phyloP scores from a whole-genome alignment of 371 early-diverging fungal genomes.

The Mycotypha africana region DNA sequence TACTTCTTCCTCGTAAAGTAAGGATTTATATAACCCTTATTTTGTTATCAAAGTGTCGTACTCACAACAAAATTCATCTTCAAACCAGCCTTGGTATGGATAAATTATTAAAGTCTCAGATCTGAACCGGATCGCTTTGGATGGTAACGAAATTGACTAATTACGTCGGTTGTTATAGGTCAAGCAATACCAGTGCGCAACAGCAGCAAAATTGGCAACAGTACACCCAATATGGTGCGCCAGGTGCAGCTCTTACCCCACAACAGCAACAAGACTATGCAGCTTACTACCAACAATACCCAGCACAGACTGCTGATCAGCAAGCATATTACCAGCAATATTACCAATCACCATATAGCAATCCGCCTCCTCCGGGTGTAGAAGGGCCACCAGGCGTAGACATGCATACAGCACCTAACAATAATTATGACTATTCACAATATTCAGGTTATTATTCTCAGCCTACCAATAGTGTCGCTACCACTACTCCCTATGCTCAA shows the following conservation, averaged over 20 bases:
- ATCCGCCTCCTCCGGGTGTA: constrained; percentile 16
- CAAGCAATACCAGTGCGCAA: constrained; percentile 3
- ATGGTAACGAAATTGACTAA: too few relatives aligned
- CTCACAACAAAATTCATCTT: constrained; percentile 16
- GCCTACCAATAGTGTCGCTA: too few relatives aligned
- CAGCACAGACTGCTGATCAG: constrained; percentile 19
- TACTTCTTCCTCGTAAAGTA: too few relatives aligned
- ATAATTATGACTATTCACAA: too few relatives aligned
- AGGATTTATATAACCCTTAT: too few relatives aligned
- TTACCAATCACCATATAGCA: constrained; percentile 16
- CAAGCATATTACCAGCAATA: constrained; percentile 29
- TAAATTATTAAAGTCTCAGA: too few relatives aligned
- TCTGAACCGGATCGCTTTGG: too few relatives aligned
- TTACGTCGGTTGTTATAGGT: constrained; percentile 8
- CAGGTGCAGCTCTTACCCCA: constrained; percentile 1
- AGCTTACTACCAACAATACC: constrained; percentile 18
- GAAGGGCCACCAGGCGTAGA: constrained; percentile 8
- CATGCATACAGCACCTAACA: too few relatives aligned
- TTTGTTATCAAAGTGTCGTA: constrained; percentile 22
- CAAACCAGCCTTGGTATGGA: constrained; percentile 20
- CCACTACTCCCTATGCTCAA: too few relatives aligned
- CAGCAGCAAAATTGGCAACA: constrained; percentile 17
- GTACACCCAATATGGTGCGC: constrained; percentile 4
- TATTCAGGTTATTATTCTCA: too few relatives aligned
- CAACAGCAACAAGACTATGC: constrained; percentile 20